These are phyloP conservation scores for Aureobasidium namibiae DNA, from an alignment of 2,329 filamentous ascomycete genomes.

Conservation along the genomic window DNA sequence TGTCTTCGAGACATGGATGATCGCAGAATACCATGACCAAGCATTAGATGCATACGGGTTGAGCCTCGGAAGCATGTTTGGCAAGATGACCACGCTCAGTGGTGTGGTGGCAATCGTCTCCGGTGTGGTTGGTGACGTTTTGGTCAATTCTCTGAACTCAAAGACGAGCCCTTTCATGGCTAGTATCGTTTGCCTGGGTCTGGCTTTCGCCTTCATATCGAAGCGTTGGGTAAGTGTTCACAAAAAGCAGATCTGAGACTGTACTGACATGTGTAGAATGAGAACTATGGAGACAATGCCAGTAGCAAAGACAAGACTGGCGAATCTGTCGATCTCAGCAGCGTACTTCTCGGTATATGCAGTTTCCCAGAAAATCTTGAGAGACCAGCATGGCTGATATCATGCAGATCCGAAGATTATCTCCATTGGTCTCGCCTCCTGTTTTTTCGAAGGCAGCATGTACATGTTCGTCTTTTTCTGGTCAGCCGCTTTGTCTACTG, in stretches of 20 bases:
- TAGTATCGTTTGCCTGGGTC: conserved; percentile 35
- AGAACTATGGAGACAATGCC: conserved; percentile 40
- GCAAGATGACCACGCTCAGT: conserved; percentile 45
- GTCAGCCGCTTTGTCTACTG: conserved; percentile 41
- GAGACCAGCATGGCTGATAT: background rate
- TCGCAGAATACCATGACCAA: conserved; percentile 47
- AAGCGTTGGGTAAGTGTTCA: conserved; percentile 39
- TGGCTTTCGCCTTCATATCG: conserved; percentile 40
- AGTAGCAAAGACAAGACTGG: conserved; percentile 4
- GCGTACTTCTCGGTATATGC: background rate
- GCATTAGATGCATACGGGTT: conserved; percentile 35
- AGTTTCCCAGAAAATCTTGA: background rate
- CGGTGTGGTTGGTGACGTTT: conserved; percentile 44
- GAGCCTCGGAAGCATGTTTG: conserved; percentile 45
- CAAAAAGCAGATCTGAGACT: background rate
- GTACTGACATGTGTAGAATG: conserved; percentile 28
- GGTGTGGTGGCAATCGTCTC: conserved; percentile 48
- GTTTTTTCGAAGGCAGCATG: conserved; percentile 54
- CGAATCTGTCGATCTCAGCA: background rate
- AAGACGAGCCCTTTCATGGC: conserved; percentile 46
- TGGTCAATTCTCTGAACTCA: conserved; percentile 41
- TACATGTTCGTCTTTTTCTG: conserved; percentile 59
- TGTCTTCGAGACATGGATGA: conserved; percentile 55
- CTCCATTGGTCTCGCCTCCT: conserved; percentile 44
- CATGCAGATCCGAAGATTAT: conserved; percentile 40